Evolutionary conservation across 208 protist genomes (phyloP), one percentile per base, ranked within the genome.

Genomic region (Blastocrithidia nonstop): DNA sequence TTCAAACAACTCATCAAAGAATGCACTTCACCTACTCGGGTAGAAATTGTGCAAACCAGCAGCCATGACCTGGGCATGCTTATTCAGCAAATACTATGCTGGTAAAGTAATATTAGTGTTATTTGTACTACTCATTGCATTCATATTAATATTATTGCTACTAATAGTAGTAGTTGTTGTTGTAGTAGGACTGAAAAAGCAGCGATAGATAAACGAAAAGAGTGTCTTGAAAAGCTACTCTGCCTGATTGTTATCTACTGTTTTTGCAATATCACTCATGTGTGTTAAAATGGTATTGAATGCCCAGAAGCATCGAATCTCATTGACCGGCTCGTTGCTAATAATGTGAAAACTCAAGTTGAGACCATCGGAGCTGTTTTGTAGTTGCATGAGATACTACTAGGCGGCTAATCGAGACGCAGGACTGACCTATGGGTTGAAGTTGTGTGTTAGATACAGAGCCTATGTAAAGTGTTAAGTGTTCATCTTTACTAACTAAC

Each of bases 21-120:
- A 55, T 19, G 50, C 59, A 1, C 41, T 11, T 73, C 80, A 89
- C 20, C 66, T 66, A 7, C 47, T 46, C 4, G 75, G 75, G 57
- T 75, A 83, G 46, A 89, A 85, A 22, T 48, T 32, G 44, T 82
- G 71, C 28, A 85, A 38, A 1, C 71, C 72, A 11, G 49, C 62
- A 23, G 81, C 71, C 68, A 89, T 79, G 51, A 81, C 46, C 53
- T 89, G 80, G 2, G 80, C 80, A 45, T 89, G 80, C 41, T 89
- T 89, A 61, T 89, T 85, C 19, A 81, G 35, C 6, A 89, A 31
- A 33, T 70, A 85, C 37, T 89, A 74, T 2, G 61, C 55, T 1
- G 57, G 49, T n/a, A 35, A n/a, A 8, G 15, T 20, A 13, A 33
- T 26, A 20, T 50, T 50, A 9, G 3, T 24, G 4, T 24, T 39